Conservation (phyloP, 2,329 filamentous ascomycete species). For the Neurospora sp. region DNA sequence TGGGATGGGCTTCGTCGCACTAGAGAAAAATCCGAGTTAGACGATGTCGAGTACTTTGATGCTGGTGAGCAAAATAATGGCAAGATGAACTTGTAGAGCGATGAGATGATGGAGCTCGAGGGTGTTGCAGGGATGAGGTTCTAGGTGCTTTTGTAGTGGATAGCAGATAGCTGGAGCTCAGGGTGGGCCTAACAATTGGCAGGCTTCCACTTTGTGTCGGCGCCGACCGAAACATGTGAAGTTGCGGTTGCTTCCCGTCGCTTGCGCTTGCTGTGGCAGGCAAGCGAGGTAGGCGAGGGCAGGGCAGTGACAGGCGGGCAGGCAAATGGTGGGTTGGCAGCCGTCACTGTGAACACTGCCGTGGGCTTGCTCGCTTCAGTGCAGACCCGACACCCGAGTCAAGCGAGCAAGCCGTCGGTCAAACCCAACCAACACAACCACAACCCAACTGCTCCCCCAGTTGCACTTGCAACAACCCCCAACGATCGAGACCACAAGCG, state of each 20-base stretch:
- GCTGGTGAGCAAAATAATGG: not conserved
- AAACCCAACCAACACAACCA: slow-evolving; percentile 16
- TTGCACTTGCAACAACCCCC: not conserved
- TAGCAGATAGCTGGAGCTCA: not conserved
- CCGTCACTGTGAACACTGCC: slow-evolving; percentile 1
- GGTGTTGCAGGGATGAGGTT: not conserved
- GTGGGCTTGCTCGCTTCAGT: slow-evolving; percentile 24
- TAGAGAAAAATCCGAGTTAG: slow-evolving; percentile 27
- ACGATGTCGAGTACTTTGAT: not conserved
- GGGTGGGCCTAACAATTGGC: not conserved
- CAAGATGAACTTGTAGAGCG: not conserved
- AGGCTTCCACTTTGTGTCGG: not conserved
- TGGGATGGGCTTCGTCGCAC: slow-evolving; percentile 94
- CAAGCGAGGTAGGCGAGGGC: not conserved
- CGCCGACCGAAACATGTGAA: not conserved
- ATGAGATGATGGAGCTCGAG: not conserved
- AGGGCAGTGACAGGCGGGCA: not conserved
- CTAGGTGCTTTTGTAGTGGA: not conserved
- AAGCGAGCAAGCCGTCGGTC: slow-evolving; percentile 12
- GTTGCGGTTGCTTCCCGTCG: not conserved
- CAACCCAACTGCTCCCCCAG: not conserved
- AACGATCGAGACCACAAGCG: not conserved
- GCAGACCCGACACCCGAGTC: slow-evolving; percentile 19
- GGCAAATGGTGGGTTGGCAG: not conserved
- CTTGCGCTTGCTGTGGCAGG: not conserved